Percentiles rank a stretch among this genome's conserved stretches.
These are phyloP conservation scores for Massospora cicadina DNA, from an alignment of 371 early-diverging fungal genomes.

Conservation along the genomic window DNA sequence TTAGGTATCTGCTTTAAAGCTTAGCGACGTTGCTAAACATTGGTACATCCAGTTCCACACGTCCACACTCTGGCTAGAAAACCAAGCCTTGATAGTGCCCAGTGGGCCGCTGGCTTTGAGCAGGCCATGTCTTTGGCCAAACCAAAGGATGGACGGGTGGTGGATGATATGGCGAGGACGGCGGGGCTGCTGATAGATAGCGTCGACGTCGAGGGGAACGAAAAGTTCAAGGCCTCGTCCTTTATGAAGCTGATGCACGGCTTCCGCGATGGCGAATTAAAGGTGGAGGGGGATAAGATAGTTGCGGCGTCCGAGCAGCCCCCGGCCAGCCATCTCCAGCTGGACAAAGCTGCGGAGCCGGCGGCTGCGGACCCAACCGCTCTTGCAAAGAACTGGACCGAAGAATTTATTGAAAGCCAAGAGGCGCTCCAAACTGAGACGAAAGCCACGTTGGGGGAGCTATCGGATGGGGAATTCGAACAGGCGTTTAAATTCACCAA, in stretches of 20 bases:
- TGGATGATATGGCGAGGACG: conserved; percentile 48
- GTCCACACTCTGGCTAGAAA: not conserved
- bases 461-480: conserved; percentile 19
- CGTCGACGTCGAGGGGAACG: conserved; percentile 52
- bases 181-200: conserved; percentile 69
- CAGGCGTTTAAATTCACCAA: conserved; percentile 28
- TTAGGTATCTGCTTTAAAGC: not conserved
- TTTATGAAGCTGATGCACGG: conserved; percentile 82
- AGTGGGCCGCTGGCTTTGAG: conserved; percentile 11
- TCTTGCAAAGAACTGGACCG: conserved; percentile 15
- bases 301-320: conserved; percentile 31
- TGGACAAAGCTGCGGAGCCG: conserved; percentile 13
- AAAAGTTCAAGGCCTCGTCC: conserved; percentile 79
- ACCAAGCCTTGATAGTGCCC: not conserved
- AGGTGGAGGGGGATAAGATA: conserved; percentile 67
- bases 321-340: not conserved
- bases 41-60: not conserved
- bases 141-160: conserved; percentile 21
- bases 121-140: conserved; percentile 14
- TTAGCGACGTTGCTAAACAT: not conserved
- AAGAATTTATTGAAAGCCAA: conserved; percentile 27
- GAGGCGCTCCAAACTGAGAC: conserved; percentile 36
- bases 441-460: conserved; percentile 19
- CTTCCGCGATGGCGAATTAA: conserved; percentile 69
- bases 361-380: conserved; percentile 25